A percentile compares a stretch with the other conserved stretches of the same genome.
Conservation (phyloP, 306 rosid species). For the Rosa chinensis region DNA sequence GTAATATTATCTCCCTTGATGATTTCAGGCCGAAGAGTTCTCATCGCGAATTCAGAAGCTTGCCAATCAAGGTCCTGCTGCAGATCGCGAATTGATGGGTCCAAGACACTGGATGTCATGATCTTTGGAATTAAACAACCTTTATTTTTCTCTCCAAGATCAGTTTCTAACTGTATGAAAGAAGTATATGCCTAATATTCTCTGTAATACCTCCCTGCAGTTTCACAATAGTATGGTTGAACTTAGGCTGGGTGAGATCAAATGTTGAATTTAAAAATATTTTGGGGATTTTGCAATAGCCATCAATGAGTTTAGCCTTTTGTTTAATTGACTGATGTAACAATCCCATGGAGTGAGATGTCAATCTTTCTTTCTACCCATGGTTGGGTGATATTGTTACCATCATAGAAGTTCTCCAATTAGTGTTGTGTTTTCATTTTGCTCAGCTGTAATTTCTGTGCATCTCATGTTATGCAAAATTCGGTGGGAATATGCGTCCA, state of each 20-base stretch:
- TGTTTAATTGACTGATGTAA: neutral
- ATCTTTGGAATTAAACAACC: constrained; percentile 24
- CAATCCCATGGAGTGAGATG: constrained; percentile 1
- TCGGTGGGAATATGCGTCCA: neutral
- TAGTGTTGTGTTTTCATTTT: neutral
- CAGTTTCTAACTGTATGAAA: constrained; percentile 1
- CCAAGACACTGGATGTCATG: constrained; percentile 65
- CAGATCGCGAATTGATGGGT: constrained; percentile 56
- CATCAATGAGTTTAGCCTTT: neutral
- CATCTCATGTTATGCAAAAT: neutral
- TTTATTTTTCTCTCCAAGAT: neutral
- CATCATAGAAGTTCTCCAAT: neutral
- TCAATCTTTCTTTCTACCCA: neutral
- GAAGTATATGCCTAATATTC: constrained; percentile 7
- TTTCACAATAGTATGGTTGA: neutral
- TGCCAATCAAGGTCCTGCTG: constrained; percentile 64
- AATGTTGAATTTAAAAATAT: neutral
- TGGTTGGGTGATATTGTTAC: neutral
- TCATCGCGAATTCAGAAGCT: constrained; percentile 85
- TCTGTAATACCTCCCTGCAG: neutral
- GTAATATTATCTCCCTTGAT: constrained; percentile 31
- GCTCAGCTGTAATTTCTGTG: neutral
- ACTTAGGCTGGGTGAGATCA: neutral
- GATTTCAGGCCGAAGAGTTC: constrained; percentile 84
- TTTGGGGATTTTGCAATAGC: neutral